Evolutionary conservation across 169 alveolate genomes (phyloP).

Genomic region (Cryptosporidium tyzzeri): DNA sequence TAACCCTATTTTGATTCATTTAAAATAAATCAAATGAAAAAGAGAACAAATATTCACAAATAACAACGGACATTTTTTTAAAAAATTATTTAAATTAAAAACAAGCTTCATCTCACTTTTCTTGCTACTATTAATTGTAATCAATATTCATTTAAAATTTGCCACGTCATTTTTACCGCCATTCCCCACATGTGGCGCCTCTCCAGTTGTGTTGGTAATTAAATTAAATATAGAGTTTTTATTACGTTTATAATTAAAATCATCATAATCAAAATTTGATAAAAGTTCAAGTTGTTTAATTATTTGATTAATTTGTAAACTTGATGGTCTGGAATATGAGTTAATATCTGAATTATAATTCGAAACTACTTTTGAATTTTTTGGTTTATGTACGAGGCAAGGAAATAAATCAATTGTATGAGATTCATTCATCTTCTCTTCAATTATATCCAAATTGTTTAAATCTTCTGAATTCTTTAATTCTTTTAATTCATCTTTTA

Average conservation of each 20-base stretch:
- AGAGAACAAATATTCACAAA: too few relatives aligned
- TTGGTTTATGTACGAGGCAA: conserved; percentile 24
- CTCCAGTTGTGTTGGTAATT: not conserved
- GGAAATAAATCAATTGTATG: conserved; percentile 11
- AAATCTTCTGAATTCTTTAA: not conserved
- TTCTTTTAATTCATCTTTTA: not conserved
- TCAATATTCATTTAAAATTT: too few relatives aligned
- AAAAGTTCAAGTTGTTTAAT: not conserved
- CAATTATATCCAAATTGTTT: conserved; percentile 1
- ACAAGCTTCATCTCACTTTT: not conserved
- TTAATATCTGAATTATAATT: not conserved
- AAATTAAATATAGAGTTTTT: not conserved
- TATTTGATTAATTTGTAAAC: not conserved
- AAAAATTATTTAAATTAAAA: too few relatives aligned
- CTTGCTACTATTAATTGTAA: too few relatives aligned
- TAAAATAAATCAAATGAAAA: too few relatives aligned
- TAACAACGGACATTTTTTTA: too few relatives aligned
- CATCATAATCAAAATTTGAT: not conserved
- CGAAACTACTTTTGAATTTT: not conserved
- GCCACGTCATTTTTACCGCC: not conserved
- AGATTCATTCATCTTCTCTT: not conserved
- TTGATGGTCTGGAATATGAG: conserved; percentile 24
- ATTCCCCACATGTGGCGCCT: not conserved
- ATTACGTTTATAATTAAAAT: not conserved
- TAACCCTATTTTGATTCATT: too few relatives aligned